Base-by-base conservation (phyloP, 169 alveolate genomes). In the Eimeria brunetti region DNA sequence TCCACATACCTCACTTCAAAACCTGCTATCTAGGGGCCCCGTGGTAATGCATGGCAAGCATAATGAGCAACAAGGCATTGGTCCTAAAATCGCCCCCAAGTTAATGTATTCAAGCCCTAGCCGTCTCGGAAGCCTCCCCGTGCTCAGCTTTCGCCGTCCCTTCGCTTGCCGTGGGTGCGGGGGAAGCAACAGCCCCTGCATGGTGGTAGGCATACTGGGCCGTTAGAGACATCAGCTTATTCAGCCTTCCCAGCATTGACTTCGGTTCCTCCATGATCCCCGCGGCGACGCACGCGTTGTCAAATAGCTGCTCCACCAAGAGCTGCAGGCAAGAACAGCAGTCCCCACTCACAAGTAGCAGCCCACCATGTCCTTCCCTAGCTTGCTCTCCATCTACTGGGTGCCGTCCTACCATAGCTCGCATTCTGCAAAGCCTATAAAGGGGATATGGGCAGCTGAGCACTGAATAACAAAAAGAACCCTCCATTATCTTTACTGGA, bases 251-350 rank as follows among this genome's bases (percentile, higher is more conserved):
- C 94, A 98, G 97, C 97, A 98, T 97, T 30, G 97, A 94, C n/a
- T 98, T 96, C 18, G 99, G 99, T 71, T 98, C 99, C 80, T 98
- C 99, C 94, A 98, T 97, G 62, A 98, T 97, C 46, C 99, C 99
- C 18, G 99, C 99, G 11, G 99, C 99, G 62, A 98, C 97, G 92
- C 98, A 97, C 18, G 99, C 99, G 94, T 98, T 98, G 97, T 98
- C 99, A 83, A 95, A 97, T 22, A 98, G 97, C 97, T 97, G 99
- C 92, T 96, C 96, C 53, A 94, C 96, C 95, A 86, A 12, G 51
- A 80, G 22, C 95, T 93, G 73, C 81, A 64, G 2, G 67, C 46
- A 62, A 8, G 24, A 36, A 36, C 84, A 73, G 81, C 49, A 71
- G n/a, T 22, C 81, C 20, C 76, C 71, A 46, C 85, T 12, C 85